Evolutionary conservation across 202 grass and related monocot genomes (phyloP).

Genomic region (Panicum virgatum): DNA sequence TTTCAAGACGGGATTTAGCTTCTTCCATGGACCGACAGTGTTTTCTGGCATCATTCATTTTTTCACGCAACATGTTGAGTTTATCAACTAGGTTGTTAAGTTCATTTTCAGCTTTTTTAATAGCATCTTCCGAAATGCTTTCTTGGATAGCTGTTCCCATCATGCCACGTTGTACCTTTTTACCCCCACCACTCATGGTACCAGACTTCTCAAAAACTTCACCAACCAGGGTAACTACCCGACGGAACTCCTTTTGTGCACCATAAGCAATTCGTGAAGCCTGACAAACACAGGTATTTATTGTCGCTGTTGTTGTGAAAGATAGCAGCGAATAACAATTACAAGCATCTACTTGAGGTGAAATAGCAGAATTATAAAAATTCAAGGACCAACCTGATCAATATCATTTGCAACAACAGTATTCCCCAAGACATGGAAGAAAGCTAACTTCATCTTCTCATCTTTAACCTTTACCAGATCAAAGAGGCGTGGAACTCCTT

Average conservation of each 20-base stretch:
- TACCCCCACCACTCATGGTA: conserved; percentile 91
- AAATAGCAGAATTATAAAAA: conserved; percentile 30
- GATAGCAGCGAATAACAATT: conserved; percentile 10
- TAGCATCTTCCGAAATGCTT: conserved; percentile 66
- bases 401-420: conserved; percentile 85
- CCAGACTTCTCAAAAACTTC: conserved; percentile 91
- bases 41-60: conserved; percentile 60
- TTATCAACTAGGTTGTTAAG: conserved; percentile 68
- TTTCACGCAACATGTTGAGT: conserved; percentile 62
- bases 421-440: conserved; percentile 76
- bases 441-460: conserved; percentile 76
- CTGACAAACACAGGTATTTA: conserved; percentile 48
- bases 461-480: conserved; percentile 93
- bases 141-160: conserved; percentile 82
- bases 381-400: conserved; percentile 66
- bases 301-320: conserved; percentile 10
- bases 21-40: conserved; percentile 60
- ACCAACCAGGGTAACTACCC: conserved; percentile 86
- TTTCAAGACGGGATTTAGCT: conserved; percentile 57
- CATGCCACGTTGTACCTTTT: conserved; percentile 69
- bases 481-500: conserved; percentile 90
- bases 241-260: conserved; percentile 66
- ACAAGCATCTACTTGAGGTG: background rate
- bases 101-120: conserved; percentile 63
- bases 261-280: conserved; percentile 89